Conservation (phyloP, 1,139 yeast species). For the Debaryomyces robertsiae region DNA sequence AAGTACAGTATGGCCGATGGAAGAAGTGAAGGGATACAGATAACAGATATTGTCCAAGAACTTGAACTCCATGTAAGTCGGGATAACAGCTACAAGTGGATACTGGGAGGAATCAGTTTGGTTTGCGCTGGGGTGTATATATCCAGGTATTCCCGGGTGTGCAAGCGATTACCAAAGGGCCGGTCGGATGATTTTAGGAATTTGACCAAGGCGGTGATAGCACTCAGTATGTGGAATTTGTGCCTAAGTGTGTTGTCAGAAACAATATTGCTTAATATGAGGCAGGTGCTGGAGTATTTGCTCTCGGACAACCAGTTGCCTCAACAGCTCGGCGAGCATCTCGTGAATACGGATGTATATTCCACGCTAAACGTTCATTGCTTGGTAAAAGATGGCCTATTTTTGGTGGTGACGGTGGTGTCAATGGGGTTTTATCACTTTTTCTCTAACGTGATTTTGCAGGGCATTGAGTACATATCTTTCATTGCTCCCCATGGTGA, state of each 20-base stretch:
- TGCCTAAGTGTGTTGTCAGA: conserved; percentile 3
- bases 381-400: conserved; percentile 17
- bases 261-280: conserved; percentile 3
- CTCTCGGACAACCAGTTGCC: background rate
- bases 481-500: conserved; percentile 13
- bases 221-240: conserved; percentile 18
- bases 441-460: conserved; percentile 18
- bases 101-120: conserved; percentile 7
- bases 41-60: background rate
- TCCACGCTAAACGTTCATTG: conserved; percentile 10
- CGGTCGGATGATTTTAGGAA: conserved; percentile 13
- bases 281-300: background rate
- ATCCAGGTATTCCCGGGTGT: conserved; percentile 10
- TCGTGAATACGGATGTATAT: conserved; percentile 3
- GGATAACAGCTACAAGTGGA: conserved; percentile 4
- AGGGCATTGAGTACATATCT: conserved; percentile 20
- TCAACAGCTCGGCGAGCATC: conserved; percentile 1
- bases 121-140: conserved; percentile 9
- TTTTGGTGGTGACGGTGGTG: conserved; percentile 14
- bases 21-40: background rate
- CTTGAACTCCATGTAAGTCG: conserved; percentile 1
- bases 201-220: conserved; percentile 10
- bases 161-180: conserved; percentile 10
- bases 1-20: conserved; percentile 6
- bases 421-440: conserved; percentile 17